Percentiles rank a stretch among this genome's conserved stretches.
These are phyloP conservation scores for Strigomonas galati DNA, from an alignment of 208 protist genomes.

Conservation along the genomic window DNA sequence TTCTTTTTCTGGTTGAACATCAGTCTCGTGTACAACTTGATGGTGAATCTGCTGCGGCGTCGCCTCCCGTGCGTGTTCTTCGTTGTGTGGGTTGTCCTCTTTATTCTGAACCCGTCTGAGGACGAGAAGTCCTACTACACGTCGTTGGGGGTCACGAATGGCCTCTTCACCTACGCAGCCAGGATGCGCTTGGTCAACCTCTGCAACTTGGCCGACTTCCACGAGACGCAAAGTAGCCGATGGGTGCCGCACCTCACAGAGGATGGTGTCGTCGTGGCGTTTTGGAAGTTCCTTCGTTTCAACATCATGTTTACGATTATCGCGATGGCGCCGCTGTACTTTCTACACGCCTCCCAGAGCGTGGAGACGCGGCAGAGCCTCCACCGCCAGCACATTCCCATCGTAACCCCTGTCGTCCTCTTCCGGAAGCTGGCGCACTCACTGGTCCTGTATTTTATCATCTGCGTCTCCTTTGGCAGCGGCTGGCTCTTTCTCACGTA, in stretches of 20 bases:
- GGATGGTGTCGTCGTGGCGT: background rate
- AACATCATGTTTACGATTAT: background rate
- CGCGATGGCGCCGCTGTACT: background rate
- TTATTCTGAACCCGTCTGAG: slow-evolving; percentile 14
- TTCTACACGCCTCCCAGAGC: slow-evolving; percentile 14
- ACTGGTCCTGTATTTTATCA: slow-evolving; percentile 36
- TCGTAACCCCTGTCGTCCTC: slow-evolving; percentile 52
- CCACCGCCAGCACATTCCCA: slow-evolving; percentile 38
- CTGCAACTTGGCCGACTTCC: background rate
- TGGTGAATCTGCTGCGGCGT: slow-evolving; percentile 33
- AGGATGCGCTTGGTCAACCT: background rate
- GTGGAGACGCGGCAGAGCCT: slow-evolving; percentile 28
- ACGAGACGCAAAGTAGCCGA: background rate
- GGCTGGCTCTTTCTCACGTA: background rate
- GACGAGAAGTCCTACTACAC: background rate
- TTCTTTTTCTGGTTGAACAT: slow-evolving; percentile 65
- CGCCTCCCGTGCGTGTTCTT: slow-evolving; percentile 56
- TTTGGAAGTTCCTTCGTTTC: background rate
- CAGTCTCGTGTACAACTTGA: slow-evolving; percentile 39
- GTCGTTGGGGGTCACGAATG: background rate
- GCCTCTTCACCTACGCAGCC: background rate
- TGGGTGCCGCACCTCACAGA: background rate
- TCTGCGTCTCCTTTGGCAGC: slow-evolving; percentile 15
- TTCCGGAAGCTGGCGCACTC: slow-evolving; percentile 66
- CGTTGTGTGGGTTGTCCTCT: slow-evolving; percentile 12